Evolutionary conservation across 352 stramenopile species (phyloP).

Genomic region (Globisporangium nunn): DNA sequence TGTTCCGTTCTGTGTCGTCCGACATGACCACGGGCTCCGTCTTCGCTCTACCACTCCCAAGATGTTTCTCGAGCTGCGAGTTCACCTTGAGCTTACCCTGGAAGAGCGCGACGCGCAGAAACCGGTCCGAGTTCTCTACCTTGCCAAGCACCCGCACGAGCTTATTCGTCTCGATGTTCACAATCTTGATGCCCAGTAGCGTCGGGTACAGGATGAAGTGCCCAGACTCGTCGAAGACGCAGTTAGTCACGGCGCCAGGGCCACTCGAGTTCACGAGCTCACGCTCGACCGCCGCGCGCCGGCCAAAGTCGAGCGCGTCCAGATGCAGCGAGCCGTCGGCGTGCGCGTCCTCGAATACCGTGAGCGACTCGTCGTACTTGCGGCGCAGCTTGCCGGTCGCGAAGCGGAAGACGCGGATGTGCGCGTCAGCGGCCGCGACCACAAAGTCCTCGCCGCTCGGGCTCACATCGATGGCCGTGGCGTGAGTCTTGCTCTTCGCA

Average conservation of each 20-base stretch:
- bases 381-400: conserved; percentile 81
- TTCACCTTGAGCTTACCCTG: conserved; percentile 94
- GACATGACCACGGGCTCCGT: conserved; percentile 60
- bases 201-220: conserved; percentile 94
- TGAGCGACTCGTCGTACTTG: conserved; percentile 86
- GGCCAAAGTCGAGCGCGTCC: conserved; percentile 85
- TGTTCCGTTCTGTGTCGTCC: conserved; percentile 34
- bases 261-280: conserved; percentile 50
- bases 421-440: conserved; percentile 78
- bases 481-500: conserved; percentile 88
- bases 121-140: conserved; percentile 94
- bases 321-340: conserved; percentile 66
- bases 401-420: conserved; percentile 89
- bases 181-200: conserved; percentile 95
- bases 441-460: conserved; percentile 73
- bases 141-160: conserved; percentile 90
- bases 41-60: conserved; percentile 43
- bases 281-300: conserved; percentile 79
- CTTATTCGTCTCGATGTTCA: conserved; percentile 94
- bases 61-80: conserved; percentile 90
- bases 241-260: conserved; percentile 46
- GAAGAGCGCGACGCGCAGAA: conserved; percentile 91
- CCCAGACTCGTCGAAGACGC: conserved; percentile 94
- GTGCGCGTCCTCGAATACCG: conserved; percentile 86
- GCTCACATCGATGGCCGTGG: conserved; percentile 72